Conservation (phyloP, 192 early-diverging fungal species). For the Backusella psychrophila region DNA sequence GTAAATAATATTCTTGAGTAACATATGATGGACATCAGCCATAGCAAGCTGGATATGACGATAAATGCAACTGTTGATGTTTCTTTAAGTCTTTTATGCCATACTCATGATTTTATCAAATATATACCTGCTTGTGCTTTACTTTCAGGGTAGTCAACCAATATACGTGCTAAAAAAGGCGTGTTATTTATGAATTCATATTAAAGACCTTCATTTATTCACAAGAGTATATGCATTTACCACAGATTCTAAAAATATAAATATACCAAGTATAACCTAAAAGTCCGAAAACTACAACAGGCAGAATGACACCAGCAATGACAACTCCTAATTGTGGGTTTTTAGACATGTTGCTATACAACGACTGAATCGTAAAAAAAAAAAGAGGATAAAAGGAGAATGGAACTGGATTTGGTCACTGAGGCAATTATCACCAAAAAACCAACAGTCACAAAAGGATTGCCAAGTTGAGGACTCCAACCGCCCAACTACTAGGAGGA, state of each 20-base stretch:
- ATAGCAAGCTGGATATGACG: slow-evolving; percentile 19
- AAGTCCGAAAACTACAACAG: slow-evolving; percentile 24
- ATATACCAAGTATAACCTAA: slow-evolving; percentile 36
- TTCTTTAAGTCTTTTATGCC: background rate
- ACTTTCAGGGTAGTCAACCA: background rate
- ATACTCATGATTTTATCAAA: background rate
- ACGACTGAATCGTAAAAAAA: background rate
- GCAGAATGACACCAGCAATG: slow-evolving; percentile 16
- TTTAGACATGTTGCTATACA: background rate
- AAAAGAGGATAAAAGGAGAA: background rate
- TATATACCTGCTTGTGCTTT: slow-evolving; percentile 13
- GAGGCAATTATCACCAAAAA: background rate
- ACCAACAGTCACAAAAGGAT: background rate
- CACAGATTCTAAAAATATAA: slow-evolving; percentile 33
- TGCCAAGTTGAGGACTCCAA: too few species aligned
- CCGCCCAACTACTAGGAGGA: too few species aligned
- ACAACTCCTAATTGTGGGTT: slow-evolving; percentile 4
- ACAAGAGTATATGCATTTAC: slow-evolving; percentile 15
- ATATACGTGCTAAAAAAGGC: background rate
- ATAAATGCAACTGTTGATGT: slow-evolving; percentile 20
- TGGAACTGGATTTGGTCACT: background rate
- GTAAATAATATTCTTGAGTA: slow-evolving; percentile 25
- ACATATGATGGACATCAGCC: slow-evolving; percentile 12
- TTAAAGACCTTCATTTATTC: background rate
- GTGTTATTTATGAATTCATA: too few species aligned